Base-by-base conservation (phyloP, 169 alveolate genomes). In the Theileria annulata region DNA sequence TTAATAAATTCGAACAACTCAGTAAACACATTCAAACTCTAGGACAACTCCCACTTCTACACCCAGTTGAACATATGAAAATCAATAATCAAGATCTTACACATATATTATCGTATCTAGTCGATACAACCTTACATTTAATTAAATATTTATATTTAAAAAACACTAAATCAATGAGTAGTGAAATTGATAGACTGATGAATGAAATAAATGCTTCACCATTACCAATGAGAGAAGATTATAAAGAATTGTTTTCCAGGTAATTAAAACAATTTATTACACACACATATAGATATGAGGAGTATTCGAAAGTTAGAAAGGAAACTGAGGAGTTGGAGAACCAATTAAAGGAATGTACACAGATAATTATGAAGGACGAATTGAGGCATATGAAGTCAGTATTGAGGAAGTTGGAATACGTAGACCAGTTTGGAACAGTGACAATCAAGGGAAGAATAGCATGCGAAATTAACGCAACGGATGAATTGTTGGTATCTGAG, bases 401-500 rank as follows among this genome's bases (percentile, higher is more conserved):
- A 19, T 81, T 97, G 88, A 83, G 97, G 68, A 94, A 96, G 79
- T 83, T 98, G 70, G 97, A 95, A 56, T 95, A 94, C 82, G 88
- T 94, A 13, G 96, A 94, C 77, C 95, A 95, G 69, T 92, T 95
- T 49, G 97, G 96, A 54, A 94, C 96, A 5, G 98, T 96, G 51
- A 95, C 94, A 42, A 79, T 94, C 89, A 96, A 87, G 92, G 99
- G 99, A 1, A 96, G 97, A 78, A 93, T 98, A 35, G 99, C 99
- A 21, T 98, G 99, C 87, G 99, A 97, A 77, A 95, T 98, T 60
- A 93, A 98, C 37, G 98, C 99, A 13, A 93, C 98, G n/a, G 99
- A 97, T 85, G 99, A 98, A 88, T 77, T 98, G 33, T 86, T 98
- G 49, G 95, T 96, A 47, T 95, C 99, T 8, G 99, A 98, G 83